phyloP scores from a whole-genome alignment of 2,329 filamentous ascomycete genomes.

The Claviceps pusilla region DNA sequence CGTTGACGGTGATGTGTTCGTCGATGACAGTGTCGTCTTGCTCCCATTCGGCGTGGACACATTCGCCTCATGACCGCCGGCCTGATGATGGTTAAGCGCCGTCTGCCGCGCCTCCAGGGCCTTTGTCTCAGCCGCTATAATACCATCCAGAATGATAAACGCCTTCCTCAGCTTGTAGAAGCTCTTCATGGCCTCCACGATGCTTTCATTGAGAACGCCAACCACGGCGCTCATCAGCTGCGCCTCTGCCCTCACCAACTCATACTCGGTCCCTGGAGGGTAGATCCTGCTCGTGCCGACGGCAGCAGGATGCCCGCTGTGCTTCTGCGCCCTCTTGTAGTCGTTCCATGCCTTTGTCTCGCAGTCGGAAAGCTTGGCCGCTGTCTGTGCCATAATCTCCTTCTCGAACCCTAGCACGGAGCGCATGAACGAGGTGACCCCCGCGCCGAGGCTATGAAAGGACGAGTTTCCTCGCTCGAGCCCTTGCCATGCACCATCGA shows the following conservation, averaged over 20 bases:
- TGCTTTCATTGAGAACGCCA: conserved; percentile 76
- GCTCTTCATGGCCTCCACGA: conserved; percentile 79
- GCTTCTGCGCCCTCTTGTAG: conserved; percentile 56
- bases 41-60: conserved; percentile 25
- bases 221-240: conserved; percentile 84
- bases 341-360: conserved; percentile 65
- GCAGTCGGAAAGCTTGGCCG: conserved; percentile 54
- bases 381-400: conserved; percentile 73
- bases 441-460: conserved; percentile 76
- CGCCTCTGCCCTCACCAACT: conserved; percentile 67
- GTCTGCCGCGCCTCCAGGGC: conserved; percentile 22
- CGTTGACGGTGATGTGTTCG: conserved; percentile 5
- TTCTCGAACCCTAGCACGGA: conserved; percentile 86
- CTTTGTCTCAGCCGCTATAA: conserved; percentile 59
- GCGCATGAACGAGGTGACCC: conserved; percentile 70
- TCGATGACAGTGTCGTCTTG: background rate
- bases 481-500: conserved; percentile 64
- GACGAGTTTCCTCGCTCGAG: conserved; percentile 60
- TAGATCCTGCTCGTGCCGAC: conserved; percentile 41
- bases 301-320: conserved; percentile 24
- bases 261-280: conserved; percentile 71
- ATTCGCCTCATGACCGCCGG: conserved; percentile 8
- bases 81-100: background rate
- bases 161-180: conserved; percentile 90
- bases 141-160: conserved; percentile 64